These are phyloP conservation scores for Trametes coccinea DNA, from an alignment of 768 basidiomycete genomes.

Conservation along the genomic window DNA sequence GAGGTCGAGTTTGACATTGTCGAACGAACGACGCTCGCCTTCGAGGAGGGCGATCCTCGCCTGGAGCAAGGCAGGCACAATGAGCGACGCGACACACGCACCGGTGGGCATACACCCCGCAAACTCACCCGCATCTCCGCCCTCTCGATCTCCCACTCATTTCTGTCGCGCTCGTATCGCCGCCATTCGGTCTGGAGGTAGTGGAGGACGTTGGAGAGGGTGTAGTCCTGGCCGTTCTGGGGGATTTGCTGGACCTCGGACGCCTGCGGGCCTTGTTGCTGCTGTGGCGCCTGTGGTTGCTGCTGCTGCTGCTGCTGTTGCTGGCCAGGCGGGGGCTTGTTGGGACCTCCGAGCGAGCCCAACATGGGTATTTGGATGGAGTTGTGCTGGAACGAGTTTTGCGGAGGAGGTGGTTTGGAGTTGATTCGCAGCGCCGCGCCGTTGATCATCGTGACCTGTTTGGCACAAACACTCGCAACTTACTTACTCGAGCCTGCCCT, in stretches of 20 bases:
- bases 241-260: constrained; percentile 71
- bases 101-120: background rate
- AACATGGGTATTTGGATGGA: constrained; percentile 67
- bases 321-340: constrained; percentile 37
- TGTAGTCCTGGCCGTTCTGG: constrained; percentile 89
- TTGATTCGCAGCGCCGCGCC: constrained; percentile 28
- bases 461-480: constrained; percentile 23
- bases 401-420: constrained; percentile 28
- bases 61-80: constrained; percentile 40
- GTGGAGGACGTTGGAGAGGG: constrained; percentile 91
- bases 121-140: constrained; percentile 95
- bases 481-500: background rate
- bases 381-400: constrained; percentile 21
- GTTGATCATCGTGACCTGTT: constrained; percentile 30
- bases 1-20: constrained; percentile 94
- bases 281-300: constrained; percentile 39
- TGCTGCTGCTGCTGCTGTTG: constrained; percentile 45
- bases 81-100: constrained; percentile 19
- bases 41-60: constrained; percentile 97
- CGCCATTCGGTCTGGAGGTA: constrained; percentile 99
- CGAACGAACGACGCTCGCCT: constrained; percentile 94
- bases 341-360: constrained; percentile 63
- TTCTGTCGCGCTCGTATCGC: constrained; percentile 95
- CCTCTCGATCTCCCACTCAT: constrained; percentile 99
- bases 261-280: constrained; percentile 58